Conservation (phyloP, 225 moss, liverwort and hornwort species). For the Polytrichum commune region DNA sequence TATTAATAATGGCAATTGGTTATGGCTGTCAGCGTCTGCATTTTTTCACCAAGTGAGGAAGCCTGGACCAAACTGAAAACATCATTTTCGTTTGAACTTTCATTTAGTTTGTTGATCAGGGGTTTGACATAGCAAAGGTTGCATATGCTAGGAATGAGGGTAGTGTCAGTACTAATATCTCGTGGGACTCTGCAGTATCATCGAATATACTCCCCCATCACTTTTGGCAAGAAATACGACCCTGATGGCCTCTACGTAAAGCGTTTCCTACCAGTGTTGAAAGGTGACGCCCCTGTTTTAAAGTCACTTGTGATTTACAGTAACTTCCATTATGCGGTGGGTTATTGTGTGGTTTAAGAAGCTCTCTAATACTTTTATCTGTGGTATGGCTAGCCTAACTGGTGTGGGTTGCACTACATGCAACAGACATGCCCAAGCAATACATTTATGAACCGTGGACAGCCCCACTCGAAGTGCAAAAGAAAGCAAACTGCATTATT, state of each 20-base stretch:
- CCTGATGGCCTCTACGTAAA: slow-evolving; percentile 83
- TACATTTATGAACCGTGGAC: slow-evolving; percentile 99
- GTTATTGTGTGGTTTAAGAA: no score
- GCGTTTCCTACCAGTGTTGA: slow-evolving; percentile 82
- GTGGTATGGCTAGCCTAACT: background rate
- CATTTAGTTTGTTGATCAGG: background rate
- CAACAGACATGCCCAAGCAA: slow-evolving; percentile 81
- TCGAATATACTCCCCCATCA: slow-evolving; percentile 87
- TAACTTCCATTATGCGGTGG: no score
- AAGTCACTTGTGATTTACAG: background rate
- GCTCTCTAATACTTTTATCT: no score
- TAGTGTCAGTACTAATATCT: no score
- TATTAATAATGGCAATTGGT: slow-evolving; percentile 95
- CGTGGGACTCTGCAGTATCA: slow-evolving; percentile 62
- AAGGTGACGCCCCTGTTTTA: slow-evolving; percentile 37
- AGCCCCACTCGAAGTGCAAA: slow-evolving; percentile 77
- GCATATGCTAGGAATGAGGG: no score
- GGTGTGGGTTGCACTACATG: background rate
- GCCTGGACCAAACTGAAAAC: background rate
- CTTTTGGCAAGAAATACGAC: slow-evolving; percentile 92
- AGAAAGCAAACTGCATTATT: slow-evolving; percentile 87
- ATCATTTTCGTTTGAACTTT: slow-evolving; percentile 4
- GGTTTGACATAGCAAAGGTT: no score
- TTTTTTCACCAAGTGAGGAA: slow-evolving; percentile 75
- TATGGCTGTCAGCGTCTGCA: slow-evolving; percentile 97